Percentiles rank a stretch among this genome's conserved stretches.
Conservation (phyloP, 345 rosid species). For the Sonneratia caseolaris region DNA sequence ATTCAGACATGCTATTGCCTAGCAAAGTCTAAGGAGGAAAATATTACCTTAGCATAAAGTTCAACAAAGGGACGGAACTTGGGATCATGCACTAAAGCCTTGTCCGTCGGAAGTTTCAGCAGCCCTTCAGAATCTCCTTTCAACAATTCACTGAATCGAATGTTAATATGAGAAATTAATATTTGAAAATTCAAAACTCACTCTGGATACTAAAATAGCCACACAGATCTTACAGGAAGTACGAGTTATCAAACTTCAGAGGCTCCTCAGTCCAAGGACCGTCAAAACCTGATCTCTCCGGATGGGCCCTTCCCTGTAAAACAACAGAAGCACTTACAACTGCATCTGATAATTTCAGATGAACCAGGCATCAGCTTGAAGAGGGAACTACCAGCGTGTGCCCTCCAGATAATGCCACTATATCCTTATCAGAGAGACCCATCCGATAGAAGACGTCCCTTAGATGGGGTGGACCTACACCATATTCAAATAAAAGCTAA, state of each 20-base stretch:
- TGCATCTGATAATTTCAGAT: neutral
- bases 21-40: neutral
- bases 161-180: neutral
- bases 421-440: conserved; percentile 84
- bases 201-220: neutral
- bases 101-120: conserved; percentile 82
- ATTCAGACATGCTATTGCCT: neutral
- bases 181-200: neutral
- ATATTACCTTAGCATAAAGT: conserved; percentile 68
- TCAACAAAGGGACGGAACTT: conserved; percentile 64
- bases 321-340: conserved; percentile 10
- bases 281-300: conserved; percentile 89
- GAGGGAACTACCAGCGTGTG: conserved; percentile 36
- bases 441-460: conserved; percentile 78
- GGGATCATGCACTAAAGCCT: conserved; percentile 55
- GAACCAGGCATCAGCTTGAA: neutral
- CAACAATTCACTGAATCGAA: conserved; percentile 49
- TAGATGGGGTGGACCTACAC: conserved; percentile 58
- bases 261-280: conserved; percentile 97
- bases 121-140: conserved; percentile 73
- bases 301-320: conserved; percentile 80
- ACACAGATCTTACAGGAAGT: conserved; percentile 59
- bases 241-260: conserved; percentile 83
- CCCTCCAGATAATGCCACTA: conserved; percentile 62
- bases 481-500: neutral